Base-by-base conservation (phyloP, 192 early-diverging fungal species). In the Pilaira anomala region DNA sequence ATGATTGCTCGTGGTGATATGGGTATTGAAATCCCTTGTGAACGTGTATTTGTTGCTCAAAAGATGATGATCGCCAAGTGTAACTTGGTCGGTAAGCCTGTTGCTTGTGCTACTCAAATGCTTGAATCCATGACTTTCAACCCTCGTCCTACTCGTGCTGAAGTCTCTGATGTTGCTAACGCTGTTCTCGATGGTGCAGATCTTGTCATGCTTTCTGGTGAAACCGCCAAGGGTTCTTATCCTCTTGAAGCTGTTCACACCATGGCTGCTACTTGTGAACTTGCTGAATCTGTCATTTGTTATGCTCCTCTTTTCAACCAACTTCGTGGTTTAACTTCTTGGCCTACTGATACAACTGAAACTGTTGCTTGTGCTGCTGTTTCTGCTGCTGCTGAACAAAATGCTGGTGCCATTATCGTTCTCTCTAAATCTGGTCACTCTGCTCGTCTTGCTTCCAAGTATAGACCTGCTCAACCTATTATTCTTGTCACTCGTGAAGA, bases 51-150 rank as follows among this genome's bases (percentile, higher is more conserved):
- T 66, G 76, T 92, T 46, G 88, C 80, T 60, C 95, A 97, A 72
- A 97, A 97, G 82, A 94, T 94, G 91, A 95, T 97, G 84, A 95
- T 88, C 46, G 88, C 93, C 66, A 95, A 97, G 77, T 94, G 93
- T 78, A 97, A 95, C 72, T 73, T 91, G 56, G 92, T 88, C 18
- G 95, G 93, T 48, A 97, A 95, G 78, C 93, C 91, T 30, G 95
- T 94, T 44, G 88, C 93, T 50, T 91, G 89, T 64, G 95, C 95
- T 30, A 95, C 93, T 45, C 95, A 97, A 80, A 97, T 95, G 95
- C 81, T 97, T 29, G 95, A 92, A 74, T 90, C 89, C 26, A 91
- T 91, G 89, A 91, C 88, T n/a, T 83, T 85, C 71, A 94, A 95
- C 78, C 95, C 95, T 64, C 87, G 91, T n/a, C 95, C 95, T 6